Evolutionary conservation across 805 yeast species (phyloP).

Genomic region (Phaffomyces opuntiae): DNA sequence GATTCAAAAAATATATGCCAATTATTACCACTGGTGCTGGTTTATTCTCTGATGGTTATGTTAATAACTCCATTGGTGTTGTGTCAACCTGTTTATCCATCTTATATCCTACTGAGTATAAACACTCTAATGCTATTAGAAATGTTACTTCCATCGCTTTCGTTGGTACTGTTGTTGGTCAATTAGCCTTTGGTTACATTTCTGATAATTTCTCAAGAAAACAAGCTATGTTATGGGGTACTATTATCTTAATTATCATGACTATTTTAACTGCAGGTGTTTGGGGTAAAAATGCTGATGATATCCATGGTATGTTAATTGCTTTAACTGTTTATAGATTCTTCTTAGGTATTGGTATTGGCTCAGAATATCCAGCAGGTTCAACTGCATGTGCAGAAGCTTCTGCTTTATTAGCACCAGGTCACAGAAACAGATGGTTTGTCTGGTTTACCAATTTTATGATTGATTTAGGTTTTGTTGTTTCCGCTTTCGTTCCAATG

Average conservation of each 20-base stretch:
- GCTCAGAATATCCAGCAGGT: conserved; percentile 93
- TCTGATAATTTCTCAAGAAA: conserved; percentile 80
- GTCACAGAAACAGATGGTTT: conserved; percentile 83
- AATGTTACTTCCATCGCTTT: conserved; percentile 86
- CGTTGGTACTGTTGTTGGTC: conserved; percentile 88
- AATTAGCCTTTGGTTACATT: conserved; percentile 69
- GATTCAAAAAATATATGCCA: conserved; percentile 46
- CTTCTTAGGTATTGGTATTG: conserved; percentile 86
- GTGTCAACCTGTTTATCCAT: conserved; percentile 62
- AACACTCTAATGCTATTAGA: conserved; percentile 59
- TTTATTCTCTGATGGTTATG: conserved; percentile 87
- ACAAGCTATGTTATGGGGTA: conserved; percentile 75
- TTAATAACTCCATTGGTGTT: conserved; percentile 76
- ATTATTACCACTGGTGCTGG: conserved; percentile 87
- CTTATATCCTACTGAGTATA: conserved; percentile 59
- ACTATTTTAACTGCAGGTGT: conserved; percentile 76
- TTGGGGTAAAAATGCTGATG: conserved; percentile 54
- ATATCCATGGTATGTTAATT: conserved; percentile 68
- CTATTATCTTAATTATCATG: conserved; percentile 66
- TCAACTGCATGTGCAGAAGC: conserved; percentile 93
- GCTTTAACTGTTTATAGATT: conserved; percentile 81
- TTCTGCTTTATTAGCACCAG: conserved; percentile 68
- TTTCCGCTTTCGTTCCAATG: conserved; percentile 78
- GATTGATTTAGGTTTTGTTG: conserved; percentile 85
- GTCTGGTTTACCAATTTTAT: conserved; percentile 81